Base-by-base conservation (phyloP, 345 rosid species). In the Aurinia saxatilis region DNA sequence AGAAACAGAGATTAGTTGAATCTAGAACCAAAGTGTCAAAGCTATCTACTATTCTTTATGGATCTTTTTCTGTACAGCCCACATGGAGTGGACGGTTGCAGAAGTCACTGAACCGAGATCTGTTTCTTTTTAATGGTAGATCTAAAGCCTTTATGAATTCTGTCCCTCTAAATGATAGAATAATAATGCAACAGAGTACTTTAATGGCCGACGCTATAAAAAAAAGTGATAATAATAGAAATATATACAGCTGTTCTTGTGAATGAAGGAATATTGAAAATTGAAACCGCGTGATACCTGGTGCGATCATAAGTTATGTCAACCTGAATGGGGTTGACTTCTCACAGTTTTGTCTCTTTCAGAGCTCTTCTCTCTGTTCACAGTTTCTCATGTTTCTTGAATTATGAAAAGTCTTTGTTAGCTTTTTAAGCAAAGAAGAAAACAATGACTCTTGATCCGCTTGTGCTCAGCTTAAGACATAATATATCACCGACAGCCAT, bases 221-320 rank as follows among this genome's bases (percentile, higher is more conserved):
- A 42, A 10, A 35, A 13, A 34, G n/a, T n/a, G n/a, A n/a, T n/a
- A n/a, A n/a, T n/a, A n/a, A n/a, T 7, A 60, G 21, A 53, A 60
- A 45, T 18, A 61, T n/a, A 68, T 29, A 68, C 75, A 71, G 75
- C 70, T 63, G 75, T 48, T 46, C 16, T 34, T 56, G 75, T 63
- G 15, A 21, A 55, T 40, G 64, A 47, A 55, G 35, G 59, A 54
- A 19, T 48, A 54, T 45, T 41, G 60, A 63, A 63, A 63, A 40
- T 15, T 9, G 57, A 63, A 47, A 70, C 74, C 74, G 69, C 74
- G 65, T 70, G 66, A 66, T 35, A 56, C 63, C 56, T 16, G 70
- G 47, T 35, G 31, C 10, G 57, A 61, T 46, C 68, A 69, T 60
- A 36, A 29, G 17, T 44, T 35, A 45, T 44, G 63, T 69, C 57